Percentiles rank a stretch among this genome's conserved stretches.
Evolutionary conservation across 495 filamentous ascomycete species (phyloP).

Genomic region (Talaromyces trachyspermus): DNA sequence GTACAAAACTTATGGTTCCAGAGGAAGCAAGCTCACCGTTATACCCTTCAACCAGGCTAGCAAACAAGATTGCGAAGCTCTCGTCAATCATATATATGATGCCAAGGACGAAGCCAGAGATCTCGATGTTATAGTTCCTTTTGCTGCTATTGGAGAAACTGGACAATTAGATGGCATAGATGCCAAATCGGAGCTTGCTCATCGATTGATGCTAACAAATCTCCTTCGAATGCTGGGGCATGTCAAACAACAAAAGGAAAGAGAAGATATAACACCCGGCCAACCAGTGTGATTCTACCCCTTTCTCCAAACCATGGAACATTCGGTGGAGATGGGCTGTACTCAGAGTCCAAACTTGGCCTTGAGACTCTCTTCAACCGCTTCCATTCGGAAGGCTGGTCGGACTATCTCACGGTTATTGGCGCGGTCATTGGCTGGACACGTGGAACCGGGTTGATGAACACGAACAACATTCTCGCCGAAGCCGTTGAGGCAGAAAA

Average conservation of each 20-base stretch:
- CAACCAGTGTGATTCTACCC: slow-evolving; percentile 16
- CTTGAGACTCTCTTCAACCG: slow-evolving; percentile 15
- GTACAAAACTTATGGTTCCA: slow-evolving; percentile 88
- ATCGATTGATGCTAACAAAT: slow-evolving; percentile 19
- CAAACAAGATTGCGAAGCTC: slow-evolving; percentile 88
- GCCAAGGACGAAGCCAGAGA: slow-evolving; percentile 95
- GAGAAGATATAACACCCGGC: slow-evolving; percentile 15
- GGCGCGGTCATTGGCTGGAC: slow-evolving; percentile 23
- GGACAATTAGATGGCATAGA: slow-evolving; percentile 17
- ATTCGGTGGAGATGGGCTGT: slow-evolving; percentile 21
- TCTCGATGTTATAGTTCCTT: slow-evolving; percentile 89
- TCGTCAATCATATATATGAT: slow-evolving; percentile 96
- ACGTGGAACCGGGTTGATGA: slow-evolving; percentile 17
- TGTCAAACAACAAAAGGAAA: slow-evolving; percentile 7
- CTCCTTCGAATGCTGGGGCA: slow-evolving; percentile 13
- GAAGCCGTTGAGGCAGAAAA: slow-evolving; percentile 13
- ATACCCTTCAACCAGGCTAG: slow-evolving; percentile 98
- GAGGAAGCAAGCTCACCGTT: slow-evolving; percentile 91
- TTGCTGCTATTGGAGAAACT: slow-evolving; percentile 69
- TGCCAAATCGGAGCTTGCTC: slow-evolving; percentile 14
- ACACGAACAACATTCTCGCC: slow-evolving; percentile 13
- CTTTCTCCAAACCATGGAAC: slow-evolving; percentile 21
- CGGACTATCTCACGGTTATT: slow-evolving; percentile 14
- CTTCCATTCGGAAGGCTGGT: slow-evolving; percentile 16
- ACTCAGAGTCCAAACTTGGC: slow-evolving; percentile 21